Percentiles rank a stretch among this genome's conserved stretches.
phyloP scores from a whole-genome alignment of 495 filamentous ascomycete genomes.

The Podospora australis region DNA sequence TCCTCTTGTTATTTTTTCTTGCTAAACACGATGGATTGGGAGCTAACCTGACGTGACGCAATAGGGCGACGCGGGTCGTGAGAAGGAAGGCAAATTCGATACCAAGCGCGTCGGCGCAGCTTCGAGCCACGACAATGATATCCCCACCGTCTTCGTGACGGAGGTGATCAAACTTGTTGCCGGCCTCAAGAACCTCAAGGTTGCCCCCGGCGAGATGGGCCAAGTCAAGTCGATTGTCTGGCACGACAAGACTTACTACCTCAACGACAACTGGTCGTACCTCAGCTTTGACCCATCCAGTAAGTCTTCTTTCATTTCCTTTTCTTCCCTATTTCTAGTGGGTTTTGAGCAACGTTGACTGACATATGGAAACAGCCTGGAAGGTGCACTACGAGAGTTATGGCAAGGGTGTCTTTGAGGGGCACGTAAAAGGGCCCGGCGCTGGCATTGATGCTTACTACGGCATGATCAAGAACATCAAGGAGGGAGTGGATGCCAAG shows the following conservation, averaged over 20 bases:
- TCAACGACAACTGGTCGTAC: constrained; percentile 37
- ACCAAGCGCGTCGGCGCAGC: constrained; percentile 29
- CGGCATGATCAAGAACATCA: too few relatives aligned
- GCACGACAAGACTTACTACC: constrained; percentile 26
- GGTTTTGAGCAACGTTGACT: background rate
- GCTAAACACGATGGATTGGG: background rate
- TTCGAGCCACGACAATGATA: constrained; percentile 24
- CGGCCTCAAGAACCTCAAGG: constrained; percentile 30
- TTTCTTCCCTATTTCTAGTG: background rate
- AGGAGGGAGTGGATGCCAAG: too few relatives aligned
- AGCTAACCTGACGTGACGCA: background rate
- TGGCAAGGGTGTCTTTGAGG: too few relatives aligned
- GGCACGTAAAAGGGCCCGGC: too few relatives aligned
- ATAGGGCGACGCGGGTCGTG: constrained; percentile 28
- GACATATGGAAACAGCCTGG: background rate
- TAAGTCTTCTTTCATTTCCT: constrained; percentile 13
- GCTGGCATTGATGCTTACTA: too few relatives aligned
- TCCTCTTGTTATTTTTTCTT: background rate
- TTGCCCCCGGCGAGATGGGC: constrained; percentile 34
- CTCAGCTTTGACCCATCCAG: constrained; percentile 28
- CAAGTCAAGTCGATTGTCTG: constrained; percentile 28
- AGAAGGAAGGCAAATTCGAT: constrained; percentile 19
- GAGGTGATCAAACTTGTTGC: constrained; percentile 29
- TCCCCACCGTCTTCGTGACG: constrained; percentile 19
- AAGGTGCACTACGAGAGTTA: background rate